Conservation (phyloP, 345 rosid genomes). For the Camelina neglecta region DNA sequence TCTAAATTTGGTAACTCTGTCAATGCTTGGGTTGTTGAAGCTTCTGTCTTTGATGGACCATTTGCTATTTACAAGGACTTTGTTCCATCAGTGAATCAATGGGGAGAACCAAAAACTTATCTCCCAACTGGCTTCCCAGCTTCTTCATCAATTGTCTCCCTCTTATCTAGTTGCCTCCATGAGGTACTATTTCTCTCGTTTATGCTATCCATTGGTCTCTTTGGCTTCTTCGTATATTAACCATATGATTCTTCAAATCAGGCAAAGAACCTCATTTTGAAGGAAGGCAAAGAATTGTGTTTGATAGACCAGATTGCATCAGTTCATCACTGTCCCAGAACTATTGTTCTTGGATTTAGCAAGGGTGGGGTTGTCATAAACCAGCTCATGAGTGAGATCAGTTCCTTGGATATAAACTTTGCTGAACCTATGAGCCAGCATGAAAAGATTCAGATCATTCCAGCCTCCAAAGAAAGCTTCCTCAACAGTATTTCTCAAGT, state of each 20-base stretch:
- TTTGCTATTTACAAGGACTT: constrained; percentile 79
- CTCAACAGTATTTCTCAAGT: constrained; percentile 64
- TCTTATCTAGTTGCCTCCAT: constrained; percentile 61
- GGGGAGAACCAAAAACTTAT: constrained; percentile 74
- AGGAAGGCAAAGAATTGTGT: constrained; percentile 31
- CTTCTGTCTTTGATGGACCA: constrained; percentile 68
- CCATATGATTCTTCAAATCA: constrained; percentile 11
- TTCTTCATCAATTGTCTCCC: constrained; percentile 62
- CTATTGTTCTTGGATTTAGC: constrained; percentile 80
- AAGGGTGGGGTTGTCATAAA: constrained; percentile 88
- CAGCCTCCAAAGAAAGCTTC: constrained; percentile 56
- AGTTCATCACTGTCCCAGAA: constrained; percentile 46
- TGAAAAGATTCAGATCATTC: constrained; percentile 52
- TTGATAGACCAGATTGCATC: constrained; percentile 27
- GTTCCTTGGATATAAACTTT: constrained; percentile 44
- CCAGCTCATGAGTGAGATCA: constrained; percentile 77
- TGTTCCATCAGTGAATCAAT: constrained; percentile 59
- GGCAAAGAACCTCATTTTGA: constrained; percentile 51
- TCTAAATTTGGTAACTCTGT: constrained; percentile 70
- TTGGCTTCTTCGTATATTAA: too few species aligned
- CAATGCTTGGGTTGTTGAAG: constrained; percentile 80
- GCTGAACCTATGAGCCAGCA: constrained; percentile 15
- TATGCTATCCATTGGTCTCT: background rate
- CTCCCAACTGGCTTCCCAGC: constrained; percentile 64
- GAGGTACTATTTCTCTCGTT: constrained; percentile 48